Conservation (phyloP, 2,329 filamentous ascomycete genomes). For the Colletotrichum sp. region DNA sequence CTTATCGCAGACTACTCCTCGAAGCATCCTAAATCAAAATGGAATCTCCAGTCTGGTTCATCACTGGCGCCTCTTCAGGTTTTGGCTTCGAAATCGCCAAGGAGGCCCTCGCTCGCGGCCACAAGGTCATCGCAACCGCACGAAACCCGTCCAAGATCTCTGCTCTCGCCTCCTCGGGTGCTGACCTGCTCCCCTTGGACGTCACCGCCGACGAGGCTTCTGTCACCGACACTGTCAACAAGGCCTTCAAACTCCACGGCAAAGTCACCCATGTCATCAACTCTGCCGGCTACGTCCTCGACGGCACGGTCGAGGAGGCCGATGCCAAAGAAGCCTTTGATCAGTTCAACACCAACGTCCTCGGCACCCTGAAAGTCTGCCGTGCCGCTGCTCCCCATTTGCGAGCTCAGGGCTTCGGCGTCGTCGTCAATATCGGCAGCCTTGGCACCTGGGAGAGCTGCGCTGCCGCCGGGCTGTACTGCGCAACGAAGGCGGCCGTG, state of each 20-base stretch:
- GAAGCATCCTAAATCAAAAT: not conserved
- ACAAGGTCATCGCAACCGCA: constrained; percentile 56
- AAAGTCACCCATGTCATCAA: constrained; percentile 55
- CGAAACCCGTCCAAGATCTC: constrained; percentile 43
- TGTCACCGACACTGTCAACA: constrained; percentile 39
- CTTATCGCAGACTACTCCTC: not conserved
- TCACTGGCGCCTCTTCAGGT: constrained; percentile 56
- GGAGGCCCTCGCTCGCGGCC: constrained; percentile 47
- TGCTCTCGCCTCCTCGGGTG: constrained; percentile 47
- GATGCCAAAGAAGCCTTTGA: constrained; percentile 39
- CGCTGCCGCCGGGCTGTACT: constrained; percentile 43
- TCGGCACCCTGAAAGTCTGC: constrained; percentile 53
- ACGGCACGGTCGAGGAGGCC: constrained; percentile 45
- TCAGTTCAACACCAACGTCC: constrained; percentile 58
- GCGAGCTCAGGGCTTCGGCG: constrained; percentile 37
- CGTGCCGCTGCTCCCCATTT: constrained; percentile 54
- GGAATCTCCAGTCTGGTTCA: constrained; percentile 52
- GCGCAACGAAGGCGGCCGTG: constrained; percentile 50
- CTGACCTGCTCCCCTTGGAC: constrained; percentile 49
- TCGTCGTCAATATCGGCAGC: constrained; percentile 51
- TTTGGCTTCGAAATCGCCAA: constrained; percentile 52
- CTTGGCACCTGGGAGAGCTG: constrained; percentile 47
- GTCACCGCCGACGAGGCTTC: constrained; percentile 43
- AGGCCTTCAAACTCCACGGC: constrained; percentile 34
- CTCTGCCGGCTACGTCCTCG: constrained; percentile 49